Conservation (phyloP, 768 basidiomycete species). For the Coprinopsis cinerea region DNA sequence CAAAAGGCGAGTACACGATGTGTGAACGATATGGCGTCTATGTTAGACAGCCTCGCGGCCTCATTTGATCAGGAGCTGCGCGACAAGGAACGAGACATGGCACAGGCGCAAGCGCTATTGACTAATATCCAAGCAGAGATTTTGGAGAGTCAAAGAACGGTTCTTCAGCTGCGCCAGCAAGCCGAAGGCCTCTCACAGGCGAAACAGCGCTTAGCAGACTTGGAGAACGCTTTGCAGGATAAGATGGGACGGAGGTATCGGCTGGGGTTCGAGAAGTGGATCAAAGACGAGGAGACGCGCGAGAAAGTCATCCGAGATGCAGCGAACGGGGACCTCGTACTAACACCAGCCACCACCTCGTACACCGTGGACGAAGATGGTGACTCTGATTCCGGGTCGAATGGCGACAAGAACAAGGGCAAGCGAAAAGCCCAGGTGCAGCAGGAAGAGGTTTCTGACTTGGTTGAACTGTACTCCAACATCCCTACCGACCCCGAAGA, state of each 20-base stretch:
- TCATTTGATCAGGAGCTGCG: conserved; percentile 90
- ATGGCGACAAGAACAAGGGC: conserved; percentile 44
- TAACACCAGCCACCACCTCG: conserved; percentile 39
- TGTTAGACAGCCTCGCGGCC: conserved; percentile 83
- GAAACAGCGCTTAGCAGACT: conserved; percentile 48
- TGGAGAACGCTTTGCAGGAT: conserved; percentile 59
- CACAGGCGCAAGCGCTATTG: conserved; percentile 83
- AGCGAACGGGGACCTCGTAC: conserved; percentile 49
- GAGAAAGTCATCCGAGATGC: conserved; percentile 64
- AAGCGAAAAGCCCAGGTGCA: conserved; percentile 47
- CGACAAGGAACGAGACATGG: conserved; percentile 87
- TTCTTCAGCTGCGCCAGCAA: conserved; percentile 61
- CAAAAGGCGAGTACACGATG: conserved; percentile 83
- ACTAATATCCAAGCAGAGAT: conserved; percentile 88
- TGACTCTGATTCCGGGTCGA: conserved; percentile 30
- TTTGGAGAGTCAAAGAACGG: conserved; percentile 73
- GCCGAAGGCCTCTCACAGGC: conserved; percentile 61
- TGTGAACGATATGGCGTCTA: conserved; percentile 75
- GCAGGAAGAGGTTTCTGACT: conserved; percentile 59
- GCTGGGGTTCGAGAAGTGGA: conserved; percentile 91
- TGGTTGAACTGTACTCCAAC: conserved; percentile 50
- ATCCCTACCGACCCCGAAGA: conserved; percentile 54
- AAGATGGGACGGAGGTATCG: conserved; percentile 83
- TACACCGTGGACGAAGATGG: conserved; percentile 43
- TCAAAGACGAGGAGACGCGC: conserved; percentile 75